Evolutionary conservation across 1,284 basidiomycete genomes (phyloP), one percentile per base, ranked within the genome.

Genomic region (Melampsora americana): DNA sequence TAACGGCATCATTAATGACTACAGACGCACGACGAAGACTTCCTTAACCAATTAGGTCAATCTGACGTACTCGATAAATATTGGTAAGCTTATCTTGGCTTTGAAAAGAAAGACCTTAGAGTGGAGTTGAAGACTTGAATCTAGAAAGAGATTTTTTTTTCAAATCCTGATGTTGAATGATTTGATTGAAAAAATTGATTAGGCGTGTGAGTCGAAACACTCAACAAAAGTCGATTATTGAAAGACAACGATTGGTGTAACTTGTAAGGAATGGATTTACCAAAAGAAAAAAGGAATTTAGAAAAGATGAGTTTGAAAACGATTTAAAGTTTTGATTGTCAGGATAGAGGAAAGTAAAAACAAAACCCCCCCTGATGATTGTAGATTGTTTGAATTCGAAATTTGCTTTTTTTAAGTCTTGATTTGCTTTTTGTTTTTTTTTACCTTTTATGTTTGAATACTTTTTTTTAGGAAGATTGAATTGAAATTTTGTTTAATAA

Each of bases 1-100:
- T 44, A 14, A 42, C 11, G 28, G 66, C 18, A 14, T 64, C 7
- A n/a, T 28, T 59, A 20, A 32, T 48, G 18, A 20, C 23, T 26
- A 7, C 50, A 79, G 78, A 83, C 82, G 0, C 94, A 97, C 83
- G 94, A 97, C 84, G 94, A 97, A 83, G 90, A 88, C 79, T 93
- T 94, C 85, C 85, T 94, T 65, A 85, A 66, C 26, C 56, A 48
- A 65, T 66, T 77, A 32, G 66, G 73, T 26, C 73, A 76, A 39
- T 61, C 73, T 30, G 73, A 76, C 53, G 66, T 68, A 60, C 66
- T 76, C n/a, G 73, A 76, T 62, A 76, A 69, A 60, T 76, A 76
- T 44, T 76, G 73, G 73, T 76, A 14, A 53, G 73, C 26, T 12
- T 26, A 23, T 11, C 23, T 18, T 59, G 11, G 20, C 1, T 23